Evolutionary conservation across 352 stramenopile species (phyloP).

Genomic region (Globisporangium sylvaticum): DNA sequence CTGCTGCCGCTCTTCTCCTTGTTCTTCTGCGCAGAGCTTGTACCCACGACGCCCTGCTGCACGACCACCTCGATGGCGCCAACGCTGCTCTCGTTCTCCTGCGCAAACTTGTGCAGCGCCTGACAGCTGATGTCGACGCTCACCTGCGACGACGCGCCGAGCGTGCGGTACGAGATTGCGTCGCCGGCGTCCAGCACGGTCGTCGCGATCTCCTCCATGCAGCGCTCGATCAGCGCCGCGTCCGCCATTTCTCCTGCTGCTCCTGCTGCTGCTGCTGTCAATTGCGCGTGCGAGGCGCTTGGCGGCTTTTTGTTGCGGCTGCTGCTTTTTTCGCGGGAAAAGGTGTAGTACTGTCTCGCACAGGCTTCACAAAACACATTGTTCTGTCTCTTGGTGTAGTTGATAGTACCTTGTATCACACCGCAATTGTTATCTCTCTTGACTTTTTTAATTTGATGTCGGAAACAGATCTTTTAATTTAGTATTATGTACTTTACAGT

Average conservation of each 20-base stretch:
- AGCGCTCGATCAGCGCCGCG: slow-evolving; percentile 27
- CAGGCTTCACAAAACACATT: neutral
- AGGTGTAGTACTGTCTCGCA: slow-evolving; percentile 1
- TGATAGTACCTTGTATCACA: neutral
- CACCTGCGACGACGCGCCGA: slow-evolving; percentile 33
- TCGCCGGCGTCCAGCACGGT: slow-evolving; percentile 53
- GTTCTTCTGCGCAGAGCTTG: neutral
- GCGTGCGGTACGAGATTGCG: slow-evolving; percentile 52
- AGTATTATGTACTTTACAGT: neutral
- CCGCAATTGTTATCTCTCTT: neutral
- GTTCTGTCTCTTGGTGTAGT: neutral
- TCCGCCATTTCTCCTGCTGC: slow-evolving; percentile 2
- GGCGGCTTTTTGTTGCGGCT: neutral
- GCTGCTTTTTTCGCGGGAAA: slow-evolving; percentile 7
- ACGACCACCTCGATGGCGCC: slow-evolving; percentile 40
- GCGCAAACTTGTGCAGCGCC: slow-evolving; percentile 37
- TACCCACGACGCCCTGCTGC: slow-evolving; percentile 17
- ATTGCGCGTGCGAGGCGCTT: neutral
- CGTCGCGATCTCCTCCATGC: slow-evolving; percentile 47
- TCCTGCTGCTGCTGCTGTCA: neutral
- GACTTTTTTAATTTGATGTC: neutral
- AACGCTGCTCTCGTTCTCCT: slow-evolving; percentile 30
- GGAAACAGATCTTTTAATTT: neutral
- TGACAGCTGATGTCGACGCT: slow-evolving; percentile 21
- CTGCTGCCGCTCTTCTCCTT: neutral